phyloP scores from a whole-genome alignment of 768 basidiomycete species.

The Asterophora parasitica region DNA sequence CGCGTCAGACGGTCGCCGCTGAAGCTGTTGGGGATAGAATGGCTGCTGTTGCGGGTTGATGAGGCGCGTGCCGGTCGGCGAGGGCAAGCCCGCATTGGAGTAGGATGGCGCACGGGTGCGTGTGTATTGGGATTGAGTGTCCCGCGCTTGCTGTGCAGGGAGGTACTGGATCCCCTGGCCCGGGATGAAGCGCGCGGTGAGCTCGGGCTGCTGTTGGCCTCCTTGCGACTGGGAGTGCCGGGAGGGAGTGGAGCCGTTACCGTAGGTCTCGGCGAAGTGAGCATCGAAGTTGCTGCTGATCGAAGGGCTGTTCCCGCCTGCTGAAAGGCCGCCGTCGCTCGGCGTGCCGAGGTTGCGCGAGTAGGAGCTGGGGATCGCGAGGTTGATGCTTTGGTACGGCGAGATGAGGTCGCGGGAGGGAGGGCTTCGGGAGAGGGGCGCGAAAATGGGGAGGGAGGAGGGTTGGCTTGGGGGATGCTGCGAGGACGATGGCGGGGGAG shows the following conservation, averaged over 20 bases:
- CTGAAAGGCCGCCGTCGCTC: slow-evolving; percentile 56
- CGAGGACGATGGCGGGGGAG: slow-evolving; percentile 36
- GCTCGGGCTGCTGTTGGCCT: slow-evolving; percentile 29
- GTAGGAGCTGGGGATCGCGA: slow-evolving; percentile 48
- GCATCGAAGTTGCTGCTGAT: slow-evolving; percentile 41
- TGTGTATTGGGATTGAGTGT: slow-evolving; percentile 29
- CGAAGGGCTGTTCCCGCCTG: slow-evolving; percentile 44
- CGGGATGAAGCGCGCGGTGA: slow-evolving; percentile 59
- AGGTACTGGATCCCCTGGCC: slow-evolving; percentile 35
- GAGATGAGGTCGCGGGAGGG: slow-evolving; percentile 46
- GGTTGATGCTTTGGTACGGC: slow-evolving; percentile 57
- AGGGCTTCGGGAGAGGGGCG: slow-evolving; percentile 62
- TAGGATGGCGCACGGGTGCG: slow-evolving; percentile 41
- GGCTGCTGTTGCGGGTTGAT: slow-evolving; percentile 45
- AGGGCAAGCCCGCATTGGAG: slow-evolving; percentile 31
- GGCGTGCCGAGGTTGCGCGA: slow-evolving; percentile 56
- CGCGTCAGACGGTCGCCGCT: slow-evolving; percentile 39
- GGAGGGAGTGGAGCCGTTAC: slow-evolving; percentile 22
- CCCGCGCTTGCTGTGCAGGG: slow-evolving; percentile 14
- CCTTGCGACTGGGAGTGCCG: slow-evolving; percentile 20
- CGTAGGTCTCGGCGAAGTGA: slow-evolving; percentile 35
- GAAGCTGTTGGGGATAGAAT: slow-evolving; percentile 38
- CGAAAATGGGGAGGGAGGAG: slow-evolving; percentile 72
- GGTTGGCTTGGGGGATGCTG: slow-evolving; percentile 61
- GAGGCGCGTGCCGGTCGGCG: slow-evolving; percentile 37